Conservation (phyloP, 2,329 filamentous ascomycete genomes). For the Alternaria novae-zelandiae region DNA sequence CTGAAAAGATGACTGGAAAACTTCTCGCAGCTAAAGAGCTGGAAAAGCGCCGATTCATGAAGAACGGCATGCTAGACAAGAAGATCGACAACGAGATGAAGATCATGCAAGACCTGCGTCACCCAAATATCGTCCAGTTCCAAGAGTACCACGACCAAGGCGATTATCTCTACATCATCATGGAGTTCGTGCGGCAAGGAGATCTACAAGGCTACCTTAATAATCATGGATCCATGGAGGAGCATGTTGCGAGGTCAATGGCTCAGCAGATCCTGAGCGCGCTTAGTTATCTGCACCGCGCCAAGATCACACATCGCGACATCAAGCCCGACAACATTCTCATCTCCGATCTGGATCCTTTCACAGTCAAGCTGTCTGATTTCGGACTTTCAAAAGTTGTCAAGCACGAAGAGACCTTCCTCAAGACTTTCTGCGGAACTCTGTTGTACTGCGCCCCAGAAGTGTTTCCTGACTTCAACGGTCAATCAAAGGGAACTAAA, state of each 20-base stretch:
- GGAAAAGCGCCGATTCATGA: slow-evolving; percentile 91
- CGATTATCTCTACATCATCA: slow-evolving; percentile 88
- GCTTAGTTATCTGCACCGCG: slow-evolving; percentile 82
- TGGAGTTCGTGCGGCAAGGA: slow-evolving; percentile 87
- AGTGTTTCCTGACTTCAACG: slow-evolving; percentile 83
- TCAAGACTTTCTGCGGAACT: slow-evolving; percentile 96
- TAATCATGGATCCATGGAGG: slow-evolving; percentile 67
- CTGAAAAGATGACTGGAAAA: slow-evolving; percentile 80
- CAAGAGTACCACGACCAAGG: slow-evolving; percentile 86
- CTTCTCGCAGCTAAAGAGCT: slow-evolving; percentile 93
- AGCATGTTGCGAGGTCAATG: slow-evolving; percentile 73
- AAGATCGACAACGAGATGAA: slow-evolving; percentile 97
- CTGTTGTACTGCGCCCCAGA: slow-evolving; percentile 95
- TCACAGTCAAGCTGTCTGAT: slow-evolving; percentile 90
- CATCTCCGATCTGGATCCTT: slow-evolving; percentile 73
- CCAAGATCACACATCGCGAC: slow-evolving; percentile 95
- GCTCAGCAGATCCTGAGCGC: slow-evolving; percentile 80
- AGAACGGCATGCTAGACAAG: slow-evolving; percentile 85
- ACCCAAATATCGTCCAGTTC: slow-evolving; percentile 91
- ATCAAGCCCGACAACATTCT: slow-evolving; percentile 99
- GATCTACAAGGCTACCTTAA: slow-evolving; percentile 79
- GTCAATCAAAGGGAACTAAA: slow-evolving; percentile 68
- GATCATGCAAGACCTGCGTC: slow-evolving; percentile 86
- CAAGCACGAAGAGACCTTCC: slow-evolving; percentile 85
- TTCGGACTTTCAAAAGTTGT: slow-evolving; percentile 97